phyloP scores from a whole-genome alignment of 2,329 filamentous ascomycete genomes.

The Trichoderma sp. region DNA sequence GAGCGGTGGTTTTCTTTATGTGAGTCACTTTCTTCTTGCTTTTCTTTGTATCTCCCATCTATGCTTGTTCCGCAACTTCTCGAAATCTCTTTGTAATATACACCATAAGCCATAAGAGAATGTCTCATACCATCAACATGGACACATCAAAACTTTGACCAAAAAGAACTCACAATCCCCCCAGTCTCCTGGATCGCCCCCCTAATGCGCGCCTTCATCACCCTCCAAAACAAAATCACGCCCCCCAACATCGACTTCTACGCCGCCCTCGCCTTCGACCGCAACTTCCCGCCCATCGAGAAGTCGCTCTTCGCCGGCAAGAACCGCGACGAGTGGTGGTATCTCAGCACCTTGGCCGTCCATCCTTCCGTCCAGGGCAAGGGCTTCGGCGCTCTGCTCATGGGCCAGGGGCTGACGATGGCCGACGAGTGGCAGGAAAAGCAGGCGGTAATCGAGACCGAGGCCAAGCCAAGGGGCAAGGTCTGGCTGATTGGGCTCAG shows the following conservation, averaged over 20 bases:
- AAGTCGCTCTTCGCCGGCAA: slow-evolving; percentile 28
- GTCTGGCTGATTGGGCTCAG: slow-evolving; percentile 34
- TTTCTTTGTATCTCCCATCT: not conserved
- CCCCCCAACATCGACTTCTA: slow-evolving; percentile 26
- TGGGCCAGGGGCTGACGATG: slow-evolving; percentile 30
- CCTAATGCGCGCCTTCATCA: slow-evolving; percentile 27
- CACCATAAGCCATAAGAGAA: not conserved
- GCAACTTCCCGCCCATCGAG: slow-evolving; percentile 28
- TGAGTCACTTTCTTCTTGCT: slow-evolving; percentile 22
- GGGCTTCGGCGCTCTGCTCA: slow-evolving; percentile 32
- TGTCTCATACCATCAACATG: not conserved
- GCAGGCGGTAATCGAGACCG: not conserved
- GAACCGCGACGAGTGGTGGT: slow-evolving; percentile 33
- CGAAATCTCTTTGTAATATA: not conserved
- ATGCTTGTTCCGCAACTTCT: not conserved
- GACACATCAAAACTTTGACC: not conserved
- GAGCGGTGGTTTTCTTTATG: slow-evolving; percentile 33
- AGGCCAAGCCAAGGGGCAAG: slow-evolving; percentile 29
- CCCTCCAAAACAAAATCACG: slow-evolving; percentile 27
- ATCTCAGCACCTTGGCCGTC: slow-evolving; percentile 36
- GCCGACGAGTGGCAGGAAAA: slow-evolving; percentile 25
- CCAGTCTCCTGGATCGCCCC: slow-evolving; percentile 34
- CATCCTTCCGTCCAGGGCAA: slow-evolving; percentile 31
- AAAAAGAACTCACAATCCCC: no score
- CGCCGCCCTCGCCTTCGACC: slow-evolving; percentile 26